Conservation (phyloP, 495 filamentous ascomycete species). For the Bathelium albidoporum region DNA sequence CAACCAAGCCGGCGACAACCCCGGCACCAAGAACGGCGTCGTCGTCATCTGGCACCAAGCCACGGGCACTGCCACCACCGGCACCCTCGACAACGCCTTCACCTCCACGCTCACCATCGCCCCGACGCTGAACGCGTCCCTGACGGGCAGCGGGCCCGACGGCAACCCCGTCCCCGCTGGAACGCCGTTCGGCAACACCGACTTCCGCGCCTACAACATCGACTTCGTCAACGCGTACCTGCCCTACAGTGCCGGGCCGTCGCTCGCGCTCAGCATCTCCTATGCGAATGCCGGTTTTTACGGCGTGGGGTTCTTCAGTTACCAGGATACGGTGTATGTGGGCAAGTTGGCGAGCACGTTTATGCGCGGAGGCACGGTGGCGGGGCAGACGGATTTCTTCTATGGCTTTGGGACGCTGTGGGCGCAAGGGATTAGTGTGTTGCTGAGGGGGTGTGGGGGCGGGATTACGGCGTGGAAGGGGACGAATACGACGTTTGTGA, state of each 20-base stretch:
- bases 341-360: constrained; percentile 53
- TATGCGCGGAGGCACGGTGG: constrained; percentile 43
- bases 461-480: constrained; percentile 60
- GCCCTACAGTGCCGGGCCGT: constrained; percentile 42
- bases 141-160: constrained; percentile 46
- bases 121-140: constrained; percentile 45
- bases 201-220: constrained; percentile 52
- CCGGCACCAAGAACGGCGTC: constrained; percentile 38
- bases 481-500: constrained; percentile 50
- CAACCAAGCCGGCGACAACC: constrained; percentile 28
- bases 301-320: constrained; percentile 46
- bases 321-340: constrained; percentile 53
- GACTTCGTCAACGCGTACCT: constrained; percentile 49
- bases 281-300: constrained; percentile 52
- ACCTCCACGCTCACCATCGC: constrained; percentile 46
- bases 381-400: constrained; percentile 48
- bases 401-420: constrained; percentile 24
- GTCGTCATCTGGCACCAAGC: constrained; percentile 41
- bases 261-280: constrained; percentile 45
- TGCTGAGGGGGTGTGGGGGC: constrained; percentile 46
- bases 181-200: constrained; percentile 46
- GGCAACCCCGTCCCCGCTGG: constrained; percentile 45
- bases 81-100: constrained; percentile 45
- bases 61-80: constrained; percentile 35
- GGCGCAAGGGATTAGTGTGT: constrained; percentile 20